Conservation (phyloP, 2,329 filamentous ascomycete genomes). For the Chrysoporthe puriensis region DNA sequence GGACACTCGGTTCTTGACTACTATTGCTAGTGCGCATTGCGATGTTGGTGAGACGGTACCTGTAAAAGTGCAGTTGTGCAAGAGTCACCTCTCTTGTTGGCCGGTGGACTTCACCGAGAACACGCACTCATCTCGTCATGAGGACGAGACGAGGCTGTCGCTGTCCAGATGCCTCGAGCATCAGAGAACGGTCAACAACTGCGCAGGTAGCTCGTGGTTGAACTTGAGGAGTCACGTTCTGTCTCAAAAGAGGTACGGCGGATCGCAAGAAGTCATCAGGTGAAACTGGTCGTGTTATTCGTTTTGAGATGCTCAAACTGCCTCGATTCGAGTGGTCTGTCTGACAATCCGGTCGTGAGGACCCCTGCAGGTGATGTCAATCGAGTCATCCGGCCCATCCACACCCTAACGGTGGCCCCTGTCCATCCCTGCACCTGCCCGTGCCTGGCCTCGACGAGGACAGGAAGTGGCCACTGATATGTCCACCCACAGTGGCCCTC, state of each 20-base stretch:
- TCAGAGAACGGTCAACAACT: not conserved
- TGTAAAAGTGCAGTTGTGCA: not conserved
- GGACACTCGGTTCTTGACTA: not conserved
- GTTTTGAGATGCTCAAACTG: not conserved
- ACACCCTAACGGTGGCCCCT: not conserved
- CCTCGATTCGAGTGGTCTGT: slow-evolving; percentile 2
- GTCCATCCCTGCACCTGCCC: slow-evolving; percentile 12
- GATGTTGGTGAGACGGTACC: not conserved
- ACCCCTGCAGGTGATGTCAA: slow-evolving; percentile 17
- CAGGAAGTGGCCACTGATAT: not conserved
- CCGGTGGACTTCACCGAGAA: not conserved
- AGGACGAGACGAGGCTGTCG: not conserved
- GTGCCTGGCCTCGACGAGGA: not conserved
- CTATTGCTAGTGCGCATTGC: not conserved
- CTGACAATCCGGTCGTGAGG: not conserved
- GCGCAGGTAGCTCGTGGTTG: not conserved
- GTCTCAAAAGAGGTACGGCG: slow-evolving; percentile 2
- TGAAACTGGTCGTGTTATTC: slow-evolving; percentile 1
- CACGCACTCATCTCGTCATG: not conserved
- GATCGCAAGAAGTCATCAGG: not conserved
- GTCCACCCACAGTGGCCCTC: not conserved
- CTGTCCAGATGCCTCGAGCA: not conserved
- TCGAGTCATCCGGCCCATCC: slow-evolving; percentile 19
- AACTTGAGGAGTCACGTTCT: slow-evolving; percentile 10
- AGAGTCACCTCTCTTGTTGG: not conserved